Evolutionary conservation across 768 basidiomycete genomes (phyloP).

Genomic region (Zangia roseola): DNA sequence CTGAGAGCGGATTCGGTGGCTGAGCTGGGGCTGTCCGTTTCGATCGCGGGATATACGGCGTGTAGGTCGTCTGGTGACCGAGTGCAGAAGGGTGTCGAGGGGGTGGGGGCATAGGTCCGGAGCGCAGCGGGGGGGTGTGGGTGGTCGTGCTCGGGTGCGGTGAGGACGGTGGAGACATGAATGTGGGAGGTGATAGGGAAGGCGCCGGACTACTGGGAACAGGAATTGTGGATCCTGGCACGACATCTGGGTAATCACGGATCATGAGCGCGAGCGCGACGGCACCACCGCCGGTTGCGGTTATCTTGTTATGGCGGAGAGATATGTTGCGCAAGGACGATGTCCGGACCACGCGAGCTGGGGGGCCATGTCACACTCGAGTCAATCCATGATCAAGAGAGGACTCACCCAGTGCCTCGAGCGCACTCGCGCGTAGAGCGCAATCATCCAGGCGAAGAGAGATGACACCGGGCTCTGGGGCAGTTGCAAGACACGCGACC

Average conservation of each 20-base stretch:
- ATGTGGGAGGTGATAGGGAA: slow-evolving; percentile 14
- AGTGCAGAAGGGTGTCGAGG: slow-evolving; percentile 50
- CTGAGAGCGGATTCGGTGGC: slow-evolving; percentile 38
- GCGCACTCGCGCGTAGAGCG: slow-evolving; percentile 61
- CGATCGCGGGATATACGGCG: slow-evolving; percentile 75
- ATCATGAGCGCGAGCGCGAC: slow-evolving; percentile 96
- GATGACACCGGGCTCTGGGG: slow-evolving; percentile 48
- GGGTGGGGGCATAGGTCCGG: slow-evolving; percentile 44
- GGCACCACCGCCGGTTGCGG: slow-evolving; percentile 80
- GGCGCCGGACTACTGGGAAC: slow-evolving; percentile 1
- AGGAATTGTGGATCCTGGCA: slow-evolving; percentile 29
- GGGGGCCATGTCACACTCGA: not conserved
- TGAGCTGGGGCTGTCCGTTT: slow-evolving; percentile 38
- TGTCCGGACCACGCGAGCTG: slow-evolving; percentile 80
- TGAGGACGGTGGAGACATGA: slow-evolving; percentile 34
- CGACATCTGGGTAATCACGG: slow-evolving; percentile 88
- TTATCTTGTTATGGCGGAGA: slow-evolving; percentile 85
- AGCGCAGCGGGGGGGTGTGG: slow-evolving; percentile 25
- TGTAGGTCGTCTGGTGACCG: slow-evolving; percentile 69
- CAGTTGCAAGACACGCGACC: slow-evolving; percentile 57
- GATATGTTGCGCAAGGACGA: slow-evolving; percentile 88
- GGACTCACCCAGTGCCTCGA: slow-evolving; percentile 78
- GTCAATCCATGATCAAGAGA: not conserved
- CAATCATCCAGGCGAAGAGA: slow-evolving; percentile 91
- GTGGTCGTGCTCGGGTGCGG: slow-evolving; percentile 30